Evolutionary conservation across 306 rosid genomes (phyloP), one percentile per base, ranked within the genome.

Genomic region (Cicer bijugum): DNA sequence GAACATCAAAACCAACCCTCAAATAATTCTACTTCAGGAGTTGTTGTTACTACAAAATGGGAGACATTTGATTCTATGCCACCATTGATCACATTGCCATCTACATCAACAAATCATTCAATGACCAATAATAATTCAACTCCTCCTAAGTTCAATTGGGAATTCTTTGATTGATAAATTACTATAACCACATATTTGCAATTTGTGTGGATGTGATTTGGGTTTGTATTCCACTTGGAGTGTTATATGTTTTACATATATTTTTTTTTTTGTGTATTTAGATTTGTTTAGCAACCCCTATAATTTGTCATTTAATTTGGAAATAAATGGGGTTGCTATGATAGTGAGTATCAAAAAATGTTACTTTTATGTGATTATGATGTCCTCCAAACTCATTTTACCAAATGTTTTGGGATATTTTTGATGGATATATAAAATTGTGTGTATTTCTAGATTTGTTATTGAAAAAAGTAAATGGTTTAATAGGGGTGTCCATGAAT

Each of bases 1-100:
- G 76, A 79, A 17, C 83, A 75, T 3, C 72, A 44, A 14, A n/a
- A 72, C 10, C 86, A 73, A 58, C 71, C 80, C 14, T 53, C 84
- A 15, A 73, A 82, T 77, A 40, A 83, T 74, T 80, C 91, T 8
- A 53, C 84, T 39, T 83, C 95, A 28, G 89, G 84, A 74, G 84
- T 89, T 5, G 91, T 89, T n/a, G 96, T 91, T 43, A 91, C 99
- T 48, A 91, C 97, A 20, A 85, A 84, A 47, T 94, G 99, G 99
- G 99, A 94, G 81, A 89, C 89, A 17, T 94, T 94, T 74, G 97
- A 94, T 73, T 77, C 91, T 6, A 50, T 60, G 17, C 90, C 89
- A 0, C 83, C 88, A 53, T 67, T 86, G 56, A 82, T 85, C 45
- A 82, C 86, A 47, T 39, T 75, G 38, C 43, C 82, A 43, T 69